Conservation (phyloP, 768 basidiomycete species). For the Cubamyces lactineus region DNA sequence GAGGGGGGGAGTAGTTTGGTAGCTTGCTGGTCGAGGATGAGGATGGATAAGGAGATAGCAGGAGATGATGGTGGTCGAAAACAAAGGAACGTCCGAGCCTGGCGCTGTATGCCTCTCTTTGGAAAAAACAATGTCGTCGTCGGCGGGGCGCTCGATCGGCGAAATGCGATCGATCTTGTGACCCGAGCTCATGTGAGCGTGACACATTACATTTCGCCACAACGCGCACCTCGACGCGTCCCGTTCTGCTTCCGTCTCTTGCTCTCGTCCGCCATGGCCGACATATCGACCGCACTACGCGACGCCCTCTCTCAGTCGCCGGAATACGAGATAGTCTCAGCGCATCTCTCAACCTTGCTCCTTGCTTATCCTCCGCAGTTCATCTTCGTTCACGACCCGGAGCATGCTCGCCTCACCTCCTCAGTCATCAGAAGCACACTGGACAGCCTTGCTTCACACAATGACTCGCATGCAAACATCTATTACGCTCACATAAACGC, state of each 20-base stretch:
- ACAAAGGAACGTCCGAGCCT: constrained; percentile 8
- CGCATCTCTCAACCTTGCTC: constrained; percentile 36
- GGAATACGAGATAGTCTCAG: constrained; percentile 28
- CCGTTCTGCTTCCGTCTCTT: not conserved
- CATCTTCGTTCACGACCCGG: constrained; percentile 66
- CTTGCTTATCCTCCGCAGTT: constrained; percentile 58
- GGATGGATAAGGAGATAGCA: not conserved
- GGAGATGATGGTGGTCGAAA: constrained; percentile 13
- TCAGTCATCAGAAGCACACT: constrained; percentile 47
- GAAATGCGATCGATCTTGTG: constrained; percentile 8
- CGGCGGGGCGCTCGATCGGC: constrained; percentile 12
- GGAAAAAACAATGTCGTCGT: constrained; percentile 16
- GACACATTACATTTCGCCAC: not conserved
- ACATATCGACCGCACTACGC: constrained; percentile 1
- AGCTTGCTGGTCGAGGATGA: not conserved
- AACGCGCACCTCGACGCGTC: constrained; percentile 1
- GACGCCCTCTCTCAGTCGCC: not conserved
- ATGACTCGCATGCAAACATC: constrained; percentile 31
- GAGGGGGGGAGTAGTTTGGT: not conserved
- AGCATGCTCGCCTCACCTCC: constrained; percentile 49
- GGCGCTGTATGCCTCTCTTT: not conserved
- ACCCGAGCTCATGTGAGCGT: constrained; percentile 11
- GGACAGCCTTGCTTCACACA: constrained; percentile 27
- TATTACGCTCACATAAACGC: constrained; percentile 55
- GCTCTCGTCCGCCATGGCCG: not conserved